Evolutionary conservation across 2,329 filamentous ascomycete species (phyloP).

Genomic region (Claviceps sp.): DNA sequence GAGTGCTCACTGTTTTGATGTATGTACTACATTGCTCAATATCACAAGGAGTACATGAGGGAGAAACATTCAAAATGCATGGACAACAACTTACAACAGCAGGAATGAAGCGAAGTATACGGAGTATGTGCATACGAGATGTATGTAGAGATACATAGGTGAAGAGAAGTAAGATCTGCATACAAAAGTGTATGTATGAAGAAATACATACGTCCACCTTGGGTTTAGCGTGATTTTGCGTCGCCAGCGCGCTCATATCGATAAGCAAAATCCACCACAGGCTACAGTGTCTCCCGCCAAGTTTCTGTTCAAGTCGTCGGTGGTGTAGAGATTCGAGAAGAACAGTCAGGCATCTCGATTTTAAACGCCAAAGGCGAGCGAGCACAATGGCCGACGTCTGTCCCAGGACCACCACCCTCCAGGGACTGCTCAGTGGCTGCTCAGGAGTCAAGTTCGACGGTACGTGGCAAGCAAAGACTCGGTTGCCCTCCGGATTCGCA

Average conservation of each 20-base stretch:
- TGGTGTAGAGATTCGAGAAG: not conserved
- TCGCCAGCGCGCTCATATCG: not conserved
- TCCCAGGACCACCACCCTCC: not conserved
- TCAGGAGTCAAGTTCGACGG: constrained; percentile 1
- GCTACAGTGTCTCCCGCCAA: not conserved
- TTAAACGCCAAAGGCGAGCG: not conserved
- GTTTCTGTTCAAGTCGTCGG: not conserved
- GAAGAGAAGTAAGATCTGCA: too few species aligned
- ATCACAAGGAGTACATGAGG: too few species aligned
- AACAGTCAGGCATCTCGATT: not conserved
- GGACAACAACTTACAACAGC: too few species aligned
- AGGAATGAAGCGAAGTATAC: too few species aligned
- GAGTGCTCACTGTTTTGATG: too few species aligned
- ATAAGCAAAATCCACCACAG: constrained; percentile 1
- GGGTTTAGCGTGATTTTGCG: not conserved
- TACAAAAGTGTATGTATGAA: too few species aligned
- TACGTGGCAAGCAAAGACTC: constrained; percentile 1
- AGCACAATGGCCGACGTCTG: constrained; percentile 2
- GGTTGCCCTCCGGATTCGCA: not conserved
- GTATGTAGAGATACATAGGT: too few species aligned
- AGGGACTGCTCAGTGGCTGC: not conserved
- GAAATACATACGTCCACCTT: too few species aligned
- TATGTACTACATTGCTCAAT: too few species aligned
- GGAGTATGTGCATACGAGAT: too few species aligned
- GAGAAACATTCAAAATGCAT: too few species aligned